Evolutionary conservation across 495 filamentous ascomycete genomes (phyloP).

Genomic region (Tuber umbilicatum): DNA sequence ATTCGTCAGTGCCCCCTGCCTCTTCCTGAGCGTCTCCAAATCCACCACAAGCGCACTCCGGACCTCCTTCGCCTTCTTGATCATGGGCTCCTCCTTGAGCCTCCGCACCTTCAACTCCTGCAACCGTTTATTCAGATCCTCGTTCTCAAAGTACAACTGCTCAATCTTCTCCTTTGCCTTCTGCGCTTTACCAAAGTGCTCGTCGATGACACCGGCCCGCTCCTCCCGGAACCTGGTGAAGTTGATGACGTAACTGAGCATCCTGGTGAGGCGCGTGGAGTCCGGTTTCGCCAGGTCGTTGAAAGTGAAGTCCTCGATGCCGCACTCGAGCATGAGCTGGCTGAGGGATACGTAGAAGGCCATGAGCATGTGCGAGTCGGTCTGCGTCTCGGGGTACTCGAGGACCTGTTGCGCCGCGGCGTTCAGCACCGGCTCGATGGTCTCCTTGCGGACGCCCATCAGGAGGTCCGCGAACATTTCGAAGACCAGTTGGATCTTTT

Average conservation of each 20-base stretch:
- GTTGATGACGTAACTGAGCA: constrained; percentile 95
- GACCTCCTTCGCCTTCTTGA: constrained; percentile 67
- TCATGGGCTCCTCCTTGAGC: constrained; percentile 66
- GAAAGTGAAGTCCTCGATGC: constrained; percentile 88
- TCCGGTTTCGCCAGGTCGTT: constrained; percentile 82
- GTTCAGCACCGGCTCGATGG: constrained; percentile 89
- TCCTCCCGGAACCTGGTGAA: constrained; percentile 94
- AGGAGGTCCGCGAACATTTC: constrained; percentile 94
- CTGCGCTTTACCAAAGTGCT: constrained; percentile 86
- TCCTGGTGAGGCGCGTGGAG: constrained; percentile 75
- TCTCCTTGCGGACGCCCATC: constrained; percentile 82
- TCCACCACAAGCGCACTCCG: constrained; percentile 62
- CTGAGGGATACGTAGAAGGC: constrained; percentile 79
- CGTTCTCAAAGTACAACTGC: constrained; percentile 73
- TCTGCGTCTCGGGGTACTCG: constrained; percentile 66
- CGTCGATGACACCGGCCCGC: constrained; percentile 75
- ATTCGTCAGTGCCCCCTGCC: constrained; percentile 18
- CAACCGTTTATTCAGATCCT: constrained; percentile 72
- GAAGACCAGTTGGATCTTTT: constrained; percentile 90
- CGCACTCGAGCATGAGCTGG: constrained; percentile 74
- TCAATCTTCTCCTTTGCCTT: constrained; percentile 79
- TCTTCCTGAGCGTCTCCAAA: constrained; percentile 43
- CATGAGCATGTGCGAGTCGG: constrained; percentile 85
- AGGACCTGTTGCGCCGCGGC: constrained; percentile 73
- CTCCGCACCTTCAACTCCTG: constrained; percentile 70